Conservation (phyloP, 768 basidiomycete genomes). For the Arthromyces matolae region DNA sequence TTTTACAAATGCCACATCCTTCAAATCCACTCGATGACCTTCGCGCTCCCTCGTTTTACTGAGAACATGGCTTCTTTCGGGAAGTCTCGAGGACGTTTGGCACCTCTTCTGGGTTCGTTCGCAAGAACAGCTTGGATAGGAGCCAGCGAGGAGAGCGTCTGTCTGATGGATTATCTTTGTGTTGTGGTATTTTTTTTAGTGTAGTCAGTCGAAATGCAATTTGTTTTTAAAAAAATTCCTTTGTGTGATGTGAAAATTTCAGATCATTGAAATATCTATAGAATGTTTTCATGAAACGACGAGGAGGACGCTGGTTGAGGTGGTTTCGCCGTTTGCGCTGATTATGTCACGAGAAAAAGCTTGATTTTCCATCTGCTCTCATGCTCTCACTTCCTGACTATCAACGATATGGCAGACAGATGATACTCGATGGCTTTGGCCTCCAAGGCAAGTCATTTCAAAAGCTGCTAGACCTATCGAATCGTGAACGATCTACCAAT, state of each 20-base stretch:
- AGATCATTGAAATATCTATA: too few relatives aligned
- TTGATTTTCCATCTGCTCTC: too few relatives aligned
- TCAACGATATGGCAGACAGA: conserved; percentile 89
- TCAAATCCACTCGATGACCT: conserved; percentile 61
- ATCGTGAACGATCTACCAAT: conserved; percentile 44
- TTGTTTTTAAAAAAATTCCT: too few relatives aligned
- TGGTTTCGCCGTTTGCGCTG: too few relatives aligned
- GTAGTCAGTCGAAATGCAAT: too few relatives aligned
- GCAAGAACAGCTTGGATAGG: conserved; percentile 22
- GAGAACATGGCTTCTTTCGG: conserved; percentile 45
- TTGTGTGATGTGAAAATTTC: too few relatives aligned
- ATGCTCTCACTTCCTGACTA: conserved; percentile 65
- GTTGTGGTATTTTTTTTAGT: conserved; percentile 33
- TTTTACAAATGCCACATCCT: conserved; percentile 63
- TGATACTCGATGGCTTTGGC: conserved; percentile 90
- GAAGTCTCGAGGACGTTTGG: conserved; percentile 52
- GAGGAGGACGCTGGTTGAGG: too few relatives aligned
- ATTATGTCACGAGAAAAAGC: too few relatives aligned
- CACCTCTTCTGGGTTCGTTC: conserved; percentile 29
- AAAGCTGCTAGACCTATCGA: too few relatives aligned
- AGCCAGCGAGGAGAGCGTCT: conserved; percentile 47
- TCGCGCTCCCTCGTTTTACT: conserved; percentile 53
- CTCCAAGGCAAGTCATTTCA: conserved; percentile 59
- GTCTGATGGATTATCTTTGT: conserved; percentile 45
- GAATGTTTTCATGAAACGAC: too few relatives aligned